Conservation (phyloP, 2,329 filamentous ascomycete species). For the Epichloe typhina region DNA sequence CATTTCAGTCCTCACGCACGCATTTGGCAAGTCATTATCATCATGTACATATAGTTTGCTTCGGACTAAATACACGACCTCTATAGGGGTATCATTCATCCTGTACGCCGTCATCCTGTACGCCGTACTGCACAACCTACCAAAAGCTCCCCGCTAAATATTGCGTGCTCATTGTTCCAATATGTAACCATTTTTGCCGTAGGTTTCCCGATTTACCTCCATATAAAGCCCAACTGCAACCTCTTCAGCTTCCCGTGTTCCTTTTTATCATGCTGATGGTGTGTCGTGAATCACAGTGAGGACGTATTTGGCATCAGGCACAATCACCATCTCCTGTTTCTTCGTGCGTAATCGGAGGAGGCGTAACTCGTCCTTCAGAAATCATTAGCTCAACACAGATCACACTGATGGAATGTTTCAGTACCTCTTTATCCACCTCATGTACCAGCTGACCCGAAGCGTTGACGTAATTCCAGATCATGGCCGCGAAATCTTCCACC, state of each 20-base stretch:
- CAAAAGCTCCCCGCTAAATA: background rate
- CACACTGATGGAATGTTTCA: background rate
- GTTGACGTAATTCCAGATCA: conserved; percentile 66
- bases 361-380: conserved; percentile 56
- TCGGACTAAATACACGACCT: background rate
- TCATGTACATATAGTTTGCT: background rate
- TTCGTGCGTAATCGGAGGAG: conserved; percentile 66
- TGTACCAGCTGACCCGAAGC: conserved; percentile 56
- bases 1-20: background rate
- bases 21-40: background rate
- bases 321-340: conserved; percentile 74
- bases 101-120: conserved; percentile 6
- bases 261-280: conserved; percentile 42
- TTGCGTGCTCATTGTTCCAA: background rate
- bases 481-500: conserved; percentile 58
- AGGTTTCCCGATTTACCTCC: background rate
- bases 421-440: conserved; percentile 58
- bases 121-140: conserved; percentile 1
- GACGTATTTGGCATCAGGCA: conserved; percentile 67
- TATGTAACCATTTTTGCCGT: background rate
- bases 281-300: conserved; percentile 72
- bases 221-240: background rate
- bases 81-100: conserved; percentile 5
- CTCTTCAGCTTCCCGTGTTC: background rate
- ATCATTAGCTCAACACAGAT: conserved; percentile 10